Evolutionary conservation across 2,329 filamentous ascomycete genomes (phyloP).

Genomic region (Fonsecaea erecta): DNA sequence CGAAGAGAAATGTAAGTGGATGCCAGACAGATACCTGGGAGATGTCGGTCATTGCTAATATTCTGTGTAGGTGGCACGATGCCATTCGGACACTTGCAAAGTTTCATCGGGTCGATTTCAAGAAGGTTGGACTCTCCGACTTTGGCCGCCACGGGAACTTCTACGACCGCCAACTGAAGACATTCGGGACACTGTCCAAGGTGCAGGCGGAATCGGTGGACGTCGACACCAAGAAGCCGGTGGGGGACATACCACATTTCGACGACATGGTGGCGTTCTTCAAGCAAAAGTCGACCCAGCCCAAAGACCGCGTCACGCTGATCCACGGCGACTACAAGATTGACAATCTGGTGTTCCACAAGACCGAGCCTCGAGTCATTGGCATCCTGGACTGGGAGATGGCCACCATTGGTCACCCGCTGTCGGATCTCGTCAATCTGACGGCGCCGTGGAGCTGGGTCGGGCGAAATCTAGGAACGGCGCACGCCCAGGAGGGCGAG

Average conservation of each 20-base stretch:
- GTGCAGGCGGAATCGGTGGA: constrained; percentile 78
- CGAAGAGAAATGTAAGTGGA: constrained; percentile 69
- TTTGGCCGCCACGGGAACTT: constrained; percentile 79
- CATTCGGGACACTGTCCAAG: constrained; percentile 76
- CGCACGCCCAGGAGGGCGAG: constrained; percentile 5
- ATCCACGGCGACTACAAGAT: constrained; percentile 98
- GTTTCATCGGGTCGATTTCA: constrained; percentile 76
- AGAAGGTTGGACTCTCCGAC: constrained; percentile 67
- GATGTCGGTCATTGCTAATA: background rate
- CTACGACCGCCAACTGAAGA: constrained; percentile 83
- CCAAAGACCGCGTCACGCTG: constrained; percentile 75
- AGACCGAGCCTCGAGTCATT: constrained; percentile 83
- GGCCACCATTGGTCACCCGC: constrained; percentile 94
- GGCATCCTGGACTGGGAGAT: constrained; percentile 98
- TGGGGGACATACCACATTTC: constrained; percentile 84
- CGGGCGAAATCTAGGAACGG: constrained; percentile 44
- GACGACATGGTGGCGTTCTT: constrained; percentile 81
- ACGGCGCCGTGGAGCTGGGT: constrained; percentile 47
- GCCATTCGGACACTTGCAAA: constrained; percentile 82
- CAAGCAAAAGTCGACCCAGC: constrained; percentile 68
- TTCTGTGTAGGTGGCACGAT: constrained; percentile 69
- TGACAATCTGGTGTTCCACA: constrained; percentile 87
- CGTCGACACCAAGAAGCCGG: constrained; percentile 73
- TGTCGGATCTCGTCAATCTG: constrained; percentile 88
- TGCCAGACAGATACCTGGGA: background rate